Conservation (phyloP, 2,329 filamentous ascomycete genomes). For the Monilinia fructicola region DNA sequence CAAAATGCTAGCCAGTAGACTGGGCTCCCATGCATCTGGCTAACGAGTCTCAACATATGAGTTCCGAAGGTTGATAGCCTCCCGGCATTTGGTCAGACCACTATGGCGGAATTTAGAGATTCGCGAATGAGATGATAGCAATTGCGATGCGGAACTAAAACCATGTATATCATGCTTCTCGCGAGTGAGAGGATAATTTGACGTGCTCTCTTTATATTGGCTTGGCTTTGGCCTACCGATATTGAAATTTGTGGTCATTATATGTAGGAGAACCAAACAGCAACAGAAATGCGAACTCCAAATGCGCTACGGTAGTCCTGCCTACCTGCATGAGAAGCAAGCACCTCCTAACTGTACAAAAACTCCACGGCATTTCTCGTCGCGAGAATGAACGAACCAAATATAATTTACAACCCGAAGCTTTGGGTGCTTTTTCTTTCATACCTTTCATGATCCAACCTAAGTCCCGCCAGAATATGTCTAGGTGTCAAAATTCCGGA, state of each 20-base stretch:
- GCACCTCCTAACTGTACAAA: not conserved
- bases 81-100: slow-evolving; percentile 20
- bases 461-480: slow-evolving; percentile 9
- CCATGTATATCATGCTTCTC: not conserved
- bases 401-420: slow-evolving; percentile 1
- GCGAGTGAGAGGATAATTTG: not conserved
- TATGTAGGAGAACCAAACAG: not conserved
- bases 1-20: slow-evolving; percentile 12
- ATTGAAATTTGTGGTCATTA: not conserved
- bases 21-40: slow-evolving; percentile 13
- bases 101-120: slow-evolving; percentile 22
- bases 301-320: slow-evolving; percentile 1
- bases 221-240: slow-evolving; percentile 8
- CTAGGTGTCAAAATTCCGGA: not conserved
- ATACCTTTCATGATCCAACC: not conserved
- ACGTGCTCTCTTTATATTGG: not conserved
- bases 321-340: slow-evolving; percentile 10
- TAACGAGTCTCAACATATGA: slow-evolving; percentile 13
- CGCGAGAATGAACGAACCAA: not conserved
- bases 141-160: not conserved
- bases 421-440: slow-evolving; percentile 3
- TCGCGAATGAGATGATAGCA: slow-evolving; percentile 10
- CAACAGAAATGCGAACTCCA: not conserved
- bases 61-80: slow-evolving; percentile 9
- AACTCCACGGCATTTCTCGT: not conserved